A percentile compares a stretch with the other conserved stretches of the same genome.
Evolutionary conservation across 129 eudicot species (phyloP).

Genomic region (Silybum marianum): DNA sequence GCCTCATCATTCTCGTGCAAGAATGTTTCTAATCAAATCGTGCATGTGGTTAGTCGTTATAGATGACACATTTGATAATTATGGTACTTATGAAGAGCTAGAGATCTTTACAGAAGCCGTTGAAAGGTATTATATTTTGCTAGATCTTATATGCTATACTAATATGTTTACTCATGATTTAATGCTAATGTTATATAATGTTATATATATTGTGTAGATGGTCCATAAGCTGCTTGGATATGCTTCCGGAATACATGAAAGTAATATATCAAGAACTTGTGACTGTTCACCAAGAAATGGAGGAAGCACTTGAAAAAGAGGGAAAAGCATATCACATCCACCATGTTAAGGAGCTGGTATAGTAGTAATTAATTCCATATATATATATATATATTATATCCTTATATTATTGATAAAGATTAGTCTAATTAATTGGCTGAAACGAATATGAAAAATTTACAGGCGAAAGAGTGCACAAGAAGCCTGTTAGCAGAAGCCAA

Average conservation of each 20-base stretch:
- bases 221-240: constrained; percentile 32
- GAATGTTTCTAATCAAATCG: constrained; percentile 29
- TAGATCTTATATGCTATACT: too few relatives aligned
- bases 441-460: too few relatives aligned
- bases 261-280: constrained; percentile 33
- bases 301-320: constrained; percentile 24
- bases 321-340: constrained; percentile 25
- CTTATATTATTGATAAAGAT: too few relatives aligned
- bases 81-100: constrained; percentile 19
- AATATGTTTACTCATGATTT: too few relatives aligned
- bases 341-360: constrained; percentile 32
- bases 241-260: constrained; percentile 55
- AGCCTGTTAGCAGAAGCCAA: constrained; percentile 31
- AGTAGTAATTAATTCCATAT: neutral
- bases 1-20: constrained; percentile 31
- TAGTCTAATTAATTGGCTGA: too few relatives aligned
- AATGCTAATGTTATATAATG: neutral
- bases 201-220: constrained; percentile 28
- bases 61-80: constrained; percentile 52
- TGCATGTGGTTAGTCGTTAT: constrained; percentile 20
- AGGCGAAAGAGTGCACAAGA: constrained; percentile 19
- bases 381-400: too few relatives aligned
- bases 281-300: constrained; percentile 28
- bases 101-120: constrained; percentile 39
- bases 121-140: constrained; percentile 17